Base-by-base conservation (phyloP, 257 asterid species). In the Solanum tarijense region DNA sequence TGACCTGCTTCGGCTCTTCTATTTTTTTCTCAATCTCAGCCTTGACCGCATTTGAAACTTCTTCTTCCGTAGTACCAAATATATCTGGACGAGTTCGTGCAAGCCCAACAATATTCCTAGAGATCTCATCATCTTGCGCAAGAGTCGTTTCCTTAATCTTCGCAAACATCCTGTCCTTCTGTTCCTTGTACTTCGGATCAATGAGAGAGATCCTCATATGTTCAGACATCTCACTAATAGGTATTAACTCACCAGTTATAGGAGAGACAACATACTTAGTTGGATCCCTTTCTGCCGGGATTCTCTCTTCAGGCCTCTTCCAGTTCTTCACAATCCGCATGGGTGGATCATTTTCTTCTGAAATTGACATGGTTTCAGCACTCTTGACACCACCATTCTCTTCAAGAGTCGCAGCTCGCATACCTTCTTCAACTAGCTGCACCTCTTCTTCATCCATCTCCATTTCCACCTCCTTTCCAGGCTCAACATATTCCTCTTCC, bases 391-490 rank as follows among this genome's bases (percentile, higher is more conserved):
- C 90, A 31, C 91, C 96, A 88, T 91, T 91, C 88, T 95, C 98
- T 87, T 93, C 98, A 62, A 95, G 94, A 88, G 88, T 94, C 87
- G 98, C 96, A 25, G 95, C 98, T 91, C 91, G 90, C 98, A 96
- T 94, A 71, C 98, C 98, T 89, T 96, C 99, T 93, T 95, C 98
- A 75, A 95, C 98, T 87, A 96, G 92, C 93, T 94, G 95, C 66
- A 93, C 95, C 95, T 96, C 99, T 88, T 96, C 99, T 92, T 96
- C 99, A 78, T 96, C 99, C 99, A 96, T 96, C 79, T 95, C 98
- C 99, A 95, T 96, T 88, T 96, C 98, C 9, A 95, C 96, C 90
- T 95, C 99, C 93, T 96, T 96, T 48, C 95, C 96, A 88, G 98
- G 96, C 93, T 95, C 98, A 86, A 92, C 91, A 87, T 88, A 69